Percentiles rank a stretch among this genome's conserved stretches.
phyloP scores from a whole-genome alignment of 805 yeast genomes.

The Suhomyces tanzawaensis region DNA sequence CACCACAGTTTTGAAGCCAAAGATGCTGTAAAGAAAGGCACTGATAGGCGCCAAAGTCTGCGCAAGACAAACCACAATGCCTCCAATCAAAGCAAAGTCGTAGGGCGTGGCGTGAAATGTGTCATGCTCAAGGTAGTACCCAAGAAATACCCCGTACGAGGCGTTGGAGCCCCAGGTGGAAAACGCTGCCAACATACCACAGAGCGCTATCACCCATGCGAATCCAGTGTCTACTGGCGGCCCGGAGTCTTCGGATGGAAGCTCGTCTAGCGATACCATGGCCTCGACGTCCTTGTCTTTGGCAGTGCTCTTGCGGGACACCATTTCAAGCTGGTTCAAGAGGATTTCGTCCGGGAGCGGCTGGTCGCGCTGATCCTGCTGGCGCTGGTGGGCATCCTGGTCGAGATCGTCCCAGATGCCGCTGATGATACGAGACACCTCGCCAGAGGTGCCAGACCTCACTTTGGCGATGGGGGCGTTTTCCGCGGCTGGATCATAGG shows the following conservation, averaged over 20 bases:
- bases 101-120: conserved; percentile 43
- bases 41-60: conserved; percentile 56
- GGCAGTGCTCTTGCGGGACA: background rate
- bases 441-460: no score
- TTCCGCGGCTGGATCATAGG: no score
- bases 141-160: conserved; percentile 56
- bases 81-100: conserved; percentile 53
- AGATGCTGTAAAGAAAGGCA: conserved; percentile 43
- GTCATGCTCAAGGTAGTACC: conserved; percentile 42
- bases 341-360: conserved; percentile 16
- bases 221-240: conserved; percentile 47
- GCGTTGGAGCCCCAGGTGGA: conserved; percentile 60
- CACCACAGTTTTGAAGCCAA: conserved; percentile 51
- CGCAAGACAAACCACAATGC: conserved; percentile 49
- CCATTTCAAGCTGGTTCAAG: conserved; percentile 16
- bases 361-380: conserved; percentile 11
- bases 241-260: background rate
- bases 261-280: background rate
- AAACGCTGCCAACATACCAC: conserved; percentile 44
- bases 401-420: conserved; percentile 23
- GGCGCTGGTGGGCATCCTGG: conserved; percentile 14
- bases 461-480: no score
- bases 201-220: conserved; percentile 54
- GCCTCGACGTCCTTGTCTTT: background rate
- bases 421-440: conserved; percentile 15